phyloP scores from a whole-genome alignment of 2,329 filamentous ascomycete species.

The Exophiala sp. region DNA sequence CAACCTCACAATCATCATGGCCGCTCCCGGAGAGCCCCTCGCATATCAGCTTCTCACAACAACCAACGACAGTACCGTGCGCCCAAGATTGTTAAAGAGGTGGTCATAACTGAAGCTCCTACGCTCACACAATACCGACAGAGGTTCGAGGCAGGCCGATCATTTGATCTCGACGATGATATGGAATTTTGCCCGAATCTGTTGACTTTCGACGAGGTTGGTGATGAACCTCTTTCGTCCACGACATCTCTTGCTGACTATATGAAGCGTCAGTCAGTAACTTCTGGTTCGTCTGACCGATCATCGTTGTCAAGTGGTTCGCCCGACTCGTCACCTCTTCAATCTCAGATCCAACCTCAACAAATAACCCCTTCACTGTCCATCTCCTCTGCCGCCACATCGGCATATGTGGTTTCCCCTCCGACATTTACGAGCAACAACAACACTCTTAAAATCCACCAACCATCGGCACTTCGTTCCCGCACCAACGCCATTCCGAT shows the following conservation, averaged over 20 bases:
- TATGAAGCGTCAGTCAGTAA: conserved; percentile 78
- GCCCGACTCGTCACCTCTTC: conserved; percentile 83
- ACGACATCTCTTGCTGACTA: conserved; percentile 27
- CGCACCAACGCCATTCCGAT: conserved; percentile 91
- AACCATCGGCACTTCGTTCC: conserved; percentile 76
- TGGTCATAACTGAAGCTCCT: conserved; percentile 65
- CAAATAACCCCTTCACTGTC: conserved; percentile 69
- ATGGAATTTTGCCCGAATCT: conserved; percentile 92
- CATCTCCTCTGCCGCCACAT: conserved; percentile 61
- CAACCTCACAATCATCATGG: conserved; percentile 54
- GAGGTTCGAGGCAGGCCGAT: conserved; percentile 85
- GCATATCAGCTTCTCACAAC: conserved; percentile 76
- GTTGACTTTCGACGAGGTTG: conserved; percentile 88
- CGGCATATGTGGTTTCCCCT: conserved; percentile 47
- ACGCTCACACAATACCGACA: conserved; percentile 74
- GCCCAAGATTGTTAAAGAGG: conserved; percentile 80
- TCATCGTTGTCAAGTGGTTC: conserved; percentile 94
- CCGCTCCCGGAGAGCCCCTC: conserved; percentile 78
- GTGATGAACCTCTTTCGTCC: conserved; percentile 28
- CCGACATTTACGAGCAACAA: conserved; percentile 63
- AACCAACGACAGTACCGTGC: conserved; percentile 81
- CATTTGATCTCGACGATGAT: conserved; percentile 94
- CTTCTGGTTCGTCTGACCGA: conserved; percentile 82
- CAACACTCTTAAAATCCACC: conserved; percentile 78
- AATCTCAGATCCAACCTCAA: conserved; percentile 71